A percentile compares a stretch with the other conserved stretches of the same genome.
Conservation (phyloP, 2,329 filamentous ascomycete species). For the Aspergillus hiratsukae region DNA sequence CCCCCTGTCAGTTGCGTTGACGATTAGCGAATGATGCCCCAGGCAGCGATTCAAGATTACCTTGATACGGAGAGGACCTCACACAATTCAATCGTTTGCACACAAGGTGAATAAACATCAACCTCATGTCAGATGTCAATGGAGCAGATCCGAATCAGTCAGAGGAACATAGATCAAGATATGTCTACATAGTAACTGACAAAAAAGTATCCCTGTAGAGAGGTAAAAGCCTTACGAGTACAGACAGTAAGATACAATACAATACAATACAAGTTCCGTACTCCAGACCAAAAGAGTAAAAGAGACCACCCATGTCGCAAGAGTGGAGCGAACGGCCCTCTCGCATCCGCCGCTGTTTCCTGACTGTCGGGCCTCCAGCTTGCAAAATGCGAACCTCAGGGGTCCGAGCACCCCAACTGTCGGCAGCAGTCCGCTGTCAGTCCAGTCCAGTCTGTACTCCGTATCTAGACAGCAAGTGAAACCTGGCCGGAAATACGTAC, state of each 20-base stretch:
- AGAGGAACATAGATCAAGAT: not conserved
- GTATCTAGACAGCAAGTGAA: not conserved
- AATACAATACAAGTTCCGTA: not conserved
- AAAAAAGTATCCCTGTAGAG: not conserved
- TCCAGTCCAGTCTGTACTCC: not conserved
- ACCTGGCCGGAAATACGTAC: not conserved
- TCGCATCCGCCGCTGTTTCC: slow-evolving; percentile 33
- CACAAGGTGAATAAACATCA: no score
- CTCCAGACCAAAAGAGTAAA: slow-evolving; percentile 3
- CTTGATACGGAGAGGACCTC: not conserved
- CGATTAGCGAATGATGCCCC: slow-evolving; percentile 1
- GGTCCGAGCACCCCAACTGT: slow-evolving; percentile 15
- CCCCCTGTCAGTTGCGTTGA: slow-evolving; percentile 20
- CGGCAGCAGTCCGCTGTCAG: not conserved
- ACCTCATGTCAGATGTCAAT: not conserved
- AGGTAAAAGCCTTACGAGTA: not conserved
- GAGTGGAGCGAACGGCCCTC: slow-evolving; percentile 31
- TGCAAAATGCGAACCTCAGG: slow-evolving; percentile 18
- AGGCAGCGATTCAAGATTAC: not conserved
- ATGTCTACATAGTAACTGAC: not conserved
- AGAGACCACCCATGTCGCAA: slow-evolving; percentile 10
- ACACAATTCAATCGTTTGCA: no score
- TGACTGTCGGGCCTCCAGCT: slow-evolving; percentile 30
- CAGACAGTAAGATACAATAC: not conserved
- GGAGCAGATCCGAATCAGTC: not conserved